Conservation (phyloP, 1,284 basidiomycete genomes). For the Cutaneotrichosporon dermatis region DNA sequence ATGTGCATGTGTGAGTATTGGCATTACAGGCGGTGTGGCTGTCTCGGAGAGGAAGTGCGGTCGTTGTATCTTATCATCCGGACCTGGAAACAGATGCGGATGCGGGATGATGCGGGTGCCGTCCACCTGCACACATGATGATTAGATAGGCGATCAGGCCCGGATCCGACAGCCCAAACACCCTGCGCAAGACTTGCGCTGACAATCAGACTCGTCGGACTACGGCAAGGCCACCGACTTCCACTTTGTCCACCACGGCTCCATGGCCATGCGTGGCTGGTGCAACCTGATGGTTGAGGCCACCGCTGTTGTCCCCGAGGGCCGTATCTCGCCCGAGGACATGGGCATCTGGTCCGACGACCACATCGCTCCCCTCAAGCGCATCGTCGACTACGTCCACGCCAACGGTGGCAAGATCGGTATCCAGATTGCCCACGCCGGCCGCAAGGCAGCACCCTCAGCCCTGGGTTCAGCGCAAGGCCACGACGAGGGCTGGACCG, state of each 20-base stretch:
- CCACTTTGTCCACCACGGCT: constrained; percentile 71
- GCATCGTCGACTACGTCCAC: constrained; percentile 71
- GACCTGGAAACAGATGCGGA: no score
- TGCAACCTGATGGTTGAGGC: constrained; percentile 66
- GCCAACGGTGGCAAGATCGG: constrained; percentile 63
- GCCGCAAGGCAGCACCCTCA: constrained; percentile 63
- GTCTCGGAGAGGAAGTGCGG: no score
- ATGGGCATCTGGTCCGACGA: constrained; percentile 68
- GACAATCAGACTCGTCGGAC: constrained; percentile 59
- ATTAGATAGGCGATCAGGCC: no score
- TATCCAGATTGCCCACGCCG: constrained; percentile 75
- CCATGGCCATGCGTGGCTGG: constrained; percentile 51
- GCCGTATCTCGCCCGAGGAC: constrained; percentile 57
- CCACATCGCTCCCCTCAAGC: constrained; percentile 63
- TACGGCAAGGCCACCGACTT: constrained; percentile 69
- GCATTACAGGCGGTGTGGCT: no score
- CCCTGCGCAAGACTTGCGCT: background rate
- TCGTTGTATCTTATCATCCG: no score
- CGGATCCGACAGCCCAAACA: no score
- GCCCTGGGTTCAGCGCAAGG: constrained; percentile 55
- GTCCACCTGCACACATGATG: no score
- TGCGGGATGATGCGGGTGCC: no score
- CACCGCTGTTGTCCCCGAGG: constrained; percentile 68
- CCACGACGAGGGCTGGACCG: constrained; percentile 40
- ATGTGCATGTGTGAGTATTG: constrained; percentile 58